These are phyloP conservation scores for Phytomonas francai DNA, from an alignment of 208 protist species.

Conservation along the genomic window DNA sequence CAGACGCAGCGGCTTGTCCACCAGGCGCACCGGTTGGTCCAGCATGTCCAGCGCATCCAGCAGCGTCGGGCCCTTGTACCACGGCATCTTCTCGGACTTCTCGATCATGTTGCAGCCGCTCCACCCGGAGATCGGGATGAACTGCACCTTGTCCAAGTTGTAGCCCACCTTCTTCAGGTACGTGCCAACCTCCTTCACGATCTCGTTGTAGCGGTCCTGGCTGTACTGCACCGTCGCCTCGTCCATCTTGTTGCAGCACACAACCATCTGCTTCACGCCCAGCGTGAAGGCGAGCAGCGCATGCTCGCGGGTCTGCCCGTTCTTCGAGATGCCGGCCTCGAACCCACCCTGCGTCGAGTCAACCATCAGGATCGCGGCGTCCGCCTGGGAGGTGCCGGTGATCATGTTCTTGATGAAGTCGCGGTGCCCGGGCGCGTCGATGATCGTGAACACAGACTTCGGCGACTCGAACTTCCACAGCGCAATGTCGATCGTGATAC, in stretches of 20 bases:
- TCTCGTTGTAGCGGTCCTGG: slow-evolving; percentile 87
- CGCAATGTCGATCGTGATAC: slow-evolving; percentile 92
- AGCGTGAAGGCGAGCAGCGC: slow-evolving; percentile 84
- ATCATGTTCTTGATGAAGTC: slow-evolving; percentile 95
- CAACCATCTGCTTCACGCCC: slow-evolving; percentile 88
- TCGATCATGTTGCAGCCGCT: slow-evolving; percentile 93
- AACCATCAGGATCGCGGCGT: slow-evolving; percentile 85
- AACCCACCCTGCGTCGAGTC: slow-evolving; percentile 83
- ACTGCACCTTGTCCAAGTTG: slow-evolving; percentile 87
- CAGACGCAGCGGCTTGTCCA: slow-evolving; percentile 93
- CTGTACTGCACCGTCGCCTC: slow-evolving; percentile 85
- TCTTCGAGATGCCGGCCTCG: slow-evolving; percentile 90
- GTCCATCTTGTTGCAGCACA: slow-evolving; percentile 89
- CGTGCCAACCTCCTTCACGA: slow-evolving; percentile 56
- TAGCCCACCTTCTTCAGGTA: slow-evolving; percentile 91
- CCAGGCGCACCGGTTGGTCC: slow-evolving; percentile 75
- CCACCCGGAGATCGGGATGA: slow-evolving; percentile 95
- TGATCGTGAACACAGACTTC: slow-evolving; percentile 89
- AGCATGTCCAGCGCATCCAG: slow-evolving; percentile 88
- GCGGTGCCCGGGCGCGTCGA: slow-evolving; percentile 92
- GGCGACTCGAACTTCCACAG: slow-evolving; percentile 89
- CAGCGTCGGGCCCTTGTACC: slow-evolving; percentile 90
- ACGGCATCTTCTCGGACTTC: slow-evolving; percentile 87
- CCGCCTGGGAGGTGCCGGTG: slow-evolving; percentile 88
- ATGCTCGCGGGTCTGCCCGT: slow-evolving; percentile 92